Base-by-base conservation (phyloP, 1,139 yeast genomes). In the Saccharomyces hybrid region DNA sequence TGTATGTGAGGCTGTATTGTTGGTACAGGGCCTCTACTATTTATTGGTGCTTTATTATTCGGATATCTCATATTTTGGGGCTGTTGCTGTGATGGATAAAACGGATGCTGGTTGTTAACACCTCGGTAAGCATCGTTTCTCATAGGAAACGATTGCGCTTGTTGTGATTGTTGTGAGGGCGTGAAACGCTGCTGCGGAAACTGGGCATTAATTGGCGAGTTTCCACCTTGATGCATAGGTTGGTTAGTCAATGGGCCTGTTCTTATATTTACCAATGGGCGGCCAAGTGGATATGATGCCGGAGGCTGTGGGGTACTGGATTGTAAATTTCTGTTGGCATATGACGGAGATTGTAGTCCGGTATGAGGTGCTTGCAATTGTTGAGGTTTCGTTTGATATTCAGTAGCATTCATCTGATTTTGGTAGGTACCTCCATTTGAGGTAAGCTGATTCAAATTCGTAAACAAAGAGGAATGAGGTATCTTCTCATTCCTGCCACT, bases 21-120 rank as follows among this genome's bases (percentile, higher is more conserved):
- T 8, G 25, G 13, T 38, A 9, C 6, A 3, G 13, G 25, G 9
- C 13, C 4, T 38, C 44, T 38, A 38, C 9, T 8, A 11, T 16
- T 38, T 4, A 38, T 38, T 38, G 25, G 44, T 8, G n/a, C 25
- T 13, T 38, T 38, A 38, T 38, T 38, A 38, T 38, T 38, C 25
- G 9, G 2, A 38, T 56, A 48, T 27, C 49, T 51, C 25, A 54
- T 52, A 7, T 27, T 47, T n/a, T 46, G 54, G 11, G 55, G 49
- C 7, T 57, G 57, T 48, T 52, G 53, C 8, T 41, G 53, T 4
- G 47, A 48, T 29, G 51, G 38, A n/a, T 47, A 42, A 20, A 44
- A 52, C 11, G 52, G 48, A 16, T 51, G 7, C 5, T 38, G 44
- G 5, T 38, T 38, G 6, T 38, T 38, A 38, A 8, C 7, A 4